Percentiles rank a stretch among this genome's conserved stretches.
phyloP scores from a whole-genome alignment of 2,329 filamentous ascomycete genomes.

The Aspergillus ochraceus region DNA sequence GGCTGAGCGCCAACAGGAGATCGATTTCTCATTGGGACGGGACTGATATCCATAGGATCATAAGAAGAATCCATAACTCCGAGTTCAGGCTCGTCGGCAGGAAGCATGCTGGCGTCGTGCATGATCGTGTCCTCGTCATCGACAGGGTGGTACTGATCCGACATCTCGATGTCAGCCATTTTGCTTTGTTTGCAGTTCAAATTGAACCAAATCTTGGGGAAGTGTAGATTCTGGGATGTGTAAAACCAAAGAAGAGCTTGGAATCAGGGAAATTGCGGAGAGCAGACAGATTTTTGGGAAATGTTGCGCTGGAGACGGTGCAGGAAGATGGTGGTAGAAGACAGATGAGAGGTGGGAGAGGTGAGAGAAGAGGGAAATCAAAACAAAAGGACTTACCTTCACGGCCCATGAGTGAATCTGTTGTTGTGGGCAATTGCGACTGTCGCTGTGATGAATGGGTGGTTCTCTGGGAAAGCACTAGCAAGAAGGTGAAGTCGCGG shows the following conservation, averaged over 20 bases:
- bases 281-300: neutral
- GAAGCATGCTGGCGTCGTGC: slow-evolving; percentile 11
- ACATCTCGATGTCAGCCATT: slow-evolving; percentile 13
- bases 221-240: neutral
- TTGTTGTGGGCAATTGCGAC: slow-evolving; percentile 12
- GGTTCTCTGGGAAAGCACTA: slow-evolving; percentile 12
- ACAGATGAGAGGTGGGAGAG: slow-evolving; percentile 4
- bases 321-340: slow-evolving; percentile 6
- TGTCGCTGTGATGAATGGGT: slow-evolving; percentile 7
- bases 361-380: slow-evolving; percentile 8
- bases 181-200: neutral
- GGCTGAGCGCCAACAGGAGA: neutral
- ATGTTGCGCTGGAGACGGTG: neutral
- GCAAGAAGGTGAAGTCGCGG: neutral
- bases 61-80: neutral
- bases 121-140: slow-evolving; percentile 11
- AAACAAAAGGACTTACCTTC: slow-evolving; percentile 13
- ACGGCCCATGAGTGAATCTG: slow-evolving; percentile 16
- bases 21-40: slow-evolving; percentile 1
- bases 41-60: slow-evolving; percentile 21
- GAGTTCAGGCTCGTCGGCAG: slow-evolving; percentile 1
- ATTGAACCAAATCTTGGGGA: neutral
- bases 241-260: neutral
- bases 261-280: neutral
- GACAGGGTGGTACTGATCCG: neutral